A percentile compares a stretch with the other conserved stretches of the same genome.
Conservation (phyloP, 2,329 filamentous ascomycete species). For the Colletotrichum orchidophilum region DNA sequence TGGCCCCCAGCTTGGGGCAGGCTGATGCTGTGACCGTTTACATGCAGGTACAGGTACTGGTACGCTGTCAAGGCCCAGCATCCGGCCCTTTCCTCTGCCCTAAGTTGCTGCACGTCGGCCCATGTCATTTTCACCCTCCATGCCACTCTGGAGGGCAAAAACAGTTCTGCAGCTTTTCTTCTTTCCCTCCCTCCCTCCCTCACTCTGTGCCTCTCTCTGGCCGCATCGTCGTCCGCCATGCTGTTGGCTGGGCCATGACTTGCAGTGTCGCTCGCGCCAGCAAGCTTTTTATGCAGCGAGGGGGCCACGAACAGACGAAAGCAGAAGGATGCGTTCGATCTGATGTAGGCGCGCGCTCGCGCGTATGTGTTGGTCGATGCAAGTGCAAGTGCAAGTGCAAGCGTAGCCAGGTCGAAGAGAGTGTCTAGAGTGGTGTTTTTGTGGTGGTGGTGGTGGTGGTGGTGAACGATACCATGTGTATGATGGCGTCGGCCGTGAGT, state of each 20-base stretch:
- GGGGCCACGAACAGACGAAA: not conserved
- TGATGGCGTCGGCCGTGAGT: conserved; percentile 11
- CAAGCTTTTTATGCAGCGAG: conserved; percentile 2
- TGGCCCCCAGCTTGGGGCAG: not conserved
- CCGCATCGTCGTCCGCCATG: not conserved
- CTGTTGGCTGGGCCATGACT: conserved; percentile 28
- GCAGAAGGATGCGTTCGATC: conserved; percentile 3
- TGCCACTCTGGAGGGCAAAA: not conserved
- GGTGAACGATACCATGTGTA: not conserved
- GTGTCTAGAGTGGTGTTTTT: not conserved
- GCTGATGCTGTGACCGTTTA: conserved; percentile 12
- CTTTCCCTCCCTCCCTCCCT: not conserved
- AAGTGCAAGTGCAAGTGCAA: conserved; percentile 17
- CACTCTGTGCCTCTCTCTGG: not conserved
- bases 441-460: not conserved
- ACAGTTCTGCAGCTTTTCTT: not conserved
- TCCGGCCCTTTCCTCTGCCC: conserved; percentile 21
- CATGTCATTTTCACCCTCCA: conserved; percentile 18
- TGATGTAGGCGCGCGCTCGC: conserved; percentile 6
- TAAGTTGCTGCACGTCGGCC: conserved; percentile 13
- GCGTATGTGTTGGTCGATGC: conserved; percentile 6
- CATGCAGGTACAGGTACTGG: conserved; percentile 31
- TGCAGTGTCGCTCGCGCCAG: conserved; percentile 1
- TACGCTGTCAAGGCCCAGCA: conserved; percentile 26
- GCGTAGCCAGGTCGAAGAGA: not conserved